These are phyloP conservation scores for Hypoxylon crocopeplum DNA, from an alignment of 495 filamentous ascomycete species.

Conservation along the genomic window DNA sequence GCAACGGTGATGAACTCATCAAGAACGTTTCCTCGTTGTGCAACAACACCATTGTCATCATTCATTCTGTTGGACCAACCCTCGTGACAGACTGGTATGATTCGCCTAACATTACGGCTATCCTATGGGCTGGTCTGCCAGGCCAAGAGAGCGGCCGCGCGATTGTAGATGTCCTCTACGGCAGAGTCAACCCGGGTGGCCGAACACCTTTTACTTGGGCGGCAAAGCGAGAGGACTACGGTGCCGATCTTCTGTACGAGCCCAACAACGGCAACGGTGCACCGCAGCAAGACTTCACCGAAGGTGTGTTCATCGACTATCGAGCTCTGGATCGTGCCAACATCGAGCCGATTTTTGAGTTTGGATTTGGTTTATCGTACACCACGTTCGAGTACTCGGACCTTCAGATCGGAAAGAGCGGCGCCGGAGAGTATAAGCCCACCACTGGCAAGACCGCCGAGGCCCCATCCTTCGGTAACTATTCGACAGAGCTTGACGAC, in stretches of 20 bases:
- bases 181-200: slow-evolving; percentile 81
- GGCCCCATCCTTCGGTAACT: slow-evolving; percentile 74
- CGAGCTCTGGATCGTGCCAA: slow-evolving; percentile 81
- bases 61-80: slow-evolving; percentile 86
- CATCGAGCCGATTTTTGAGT: slow-evolving; percentile 83
- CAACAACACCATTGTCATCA: slow-evolving; percentile 91
- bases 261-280: slow-evolving; percentile 72
- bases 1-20: slow-evolving; percentile 79
- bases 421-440: slow-evolving; percentile 62
- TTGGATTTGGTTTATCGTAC: slow-evolving; percentile 90
- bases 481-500: slow-evolving; percentile 65
- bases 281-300: slow-evolving; percentile 82
- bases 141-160: slow-evolving; percentile 92
- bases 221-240: slow-evolving; percentile 73
- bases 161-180: slow-evolving; percentile 92
- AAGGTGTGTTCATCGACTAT: slow-evolving; percentile 95
- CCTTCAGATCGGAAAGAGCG: slow-evolving; percentile 64
- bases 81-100: slow-evolving; percentile 78
- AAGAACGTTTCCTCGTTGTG: slow-evolving; percentile 75
- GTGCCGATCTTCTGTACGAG: slow-evolving; percentile 73
- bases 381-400: slow-evolving; percentile 84
- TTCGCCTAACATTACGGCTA: slow-evolving; percentile 91
- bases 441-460: slow-evolving; percentile 70
- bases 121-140: slow-evolving; percentile 91
- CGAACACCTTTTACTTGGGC: slow-evolving; percentile 92